These are phyloP conservation scores for Nicotiana attenuata DNA, from an alignment of 257 asterid genomes.

Conservation along the genomic window DNA sequence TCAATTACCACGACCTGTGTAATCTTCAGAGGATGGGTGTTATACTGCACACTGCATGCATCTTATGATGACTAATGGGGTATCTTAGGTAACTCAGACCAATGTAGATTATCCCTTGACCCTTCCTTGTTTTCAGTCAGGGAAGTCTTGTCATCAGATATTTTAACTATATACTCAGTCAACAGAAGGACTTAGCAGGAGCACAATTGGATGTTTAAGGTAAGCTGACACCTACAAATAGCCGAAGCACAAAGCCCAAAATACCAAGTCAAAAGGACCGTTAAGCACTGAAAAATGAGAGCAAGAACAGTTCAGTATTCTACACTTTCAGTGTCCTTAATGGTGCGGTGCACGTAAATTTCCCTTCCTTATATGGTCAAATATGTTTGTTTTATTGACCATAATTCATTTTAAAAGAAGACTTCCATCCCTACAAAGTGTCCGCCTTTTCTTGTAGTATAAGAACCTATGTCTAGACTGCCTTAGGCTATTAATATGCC, in stretches of 20 bases:
- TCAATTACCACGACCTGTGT: not conserved
- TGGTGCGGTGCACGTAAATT: not conserved
- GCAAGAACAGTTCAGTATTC: not conserved
- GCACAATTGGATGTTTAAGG: too few species aligned
- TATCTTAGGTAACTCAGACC: not conserved
- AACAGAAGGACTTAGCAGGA: too few species aligned
- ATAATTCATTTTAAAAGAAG: not conserved
- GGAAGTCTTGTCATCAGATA: too few species aligned
- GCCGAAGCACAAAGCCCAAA: too few species aligned
- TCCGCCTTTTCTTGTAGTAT: not conserved
- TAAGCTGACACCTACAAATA: too few species aligned
- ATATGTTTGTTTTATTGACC: not conserved
- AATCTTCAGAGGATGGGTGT: not conserved
- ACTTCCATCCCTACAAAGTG: not conserved
- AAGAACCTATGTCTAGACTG: slow-evolving; percentile 4
- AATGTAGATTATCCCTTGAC: not conserved
- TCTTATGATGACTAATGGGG: not conserved
- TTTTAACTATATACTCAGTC: too few species aligned
- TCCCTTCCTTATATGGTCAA: not conserved
- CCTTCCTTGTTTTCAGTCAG: too few species aligned
- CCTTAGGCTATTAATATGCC: not conserved
- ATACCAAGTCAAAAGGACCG: too few species aligned
- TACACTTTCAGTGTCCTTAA: not conserved
- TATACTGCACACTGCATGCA: not conserved
- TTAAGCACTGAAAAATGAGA: not conserved